Conservation (phyloP, 225 moss, liverwort and hornwort genomes). For the Sphagnum contortum region DNA sequence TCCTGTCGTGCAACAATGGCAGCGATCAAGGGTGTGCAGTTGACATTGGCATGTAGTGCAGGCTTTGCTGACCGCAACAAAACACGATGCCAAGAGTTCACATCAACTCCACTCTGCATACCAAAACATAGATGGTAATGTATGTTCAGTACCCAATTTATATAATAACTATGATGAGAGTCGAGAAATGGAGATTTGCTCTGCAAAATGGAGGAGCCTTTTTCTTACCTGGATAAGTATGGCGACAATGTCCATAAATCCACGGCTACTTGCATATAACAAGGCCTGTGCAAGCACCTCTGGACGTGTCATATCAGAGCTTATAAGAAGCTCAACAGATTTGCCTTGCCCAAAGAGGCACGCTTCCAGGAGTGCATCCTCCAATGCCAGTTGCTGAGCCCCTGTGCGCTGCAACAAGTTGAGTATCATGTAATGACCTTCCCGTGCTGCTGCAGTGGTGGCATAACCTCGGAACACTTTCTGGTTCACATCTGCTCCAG, state of each 20-base stretch:
- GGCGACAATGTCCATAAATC: slow-evolving; percentile 37
- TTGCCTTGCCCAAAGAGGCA: slow-evolving; percentile 38
- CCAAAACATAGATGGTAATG: too few species aligned
- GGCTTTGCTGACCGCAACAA: slow-evolving; percentile 43
- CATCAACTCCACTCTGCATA: slow-evolving; percentile 43
- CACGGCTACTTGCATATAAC: slow-evolving; percentile 41
- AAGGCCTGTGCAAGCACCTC: slow-evolving; percentile 45
- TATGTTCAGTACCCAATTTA: too few species aligned
- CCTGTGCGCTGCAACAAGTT: slow-evolving; percentile 38
- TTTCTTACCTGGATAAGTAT: slow-evolving; percentile 23
- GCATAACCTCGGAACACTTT: slow-evolving; percentile 40
- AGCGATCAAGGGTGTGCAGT: slow-evolving; percentile 45
- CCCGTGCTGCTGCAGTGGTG: slow-evolving; percentile 40
- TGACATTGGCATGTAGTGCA: slow-evolving; percentile 36
- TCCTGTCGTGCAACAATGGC: slow-evolving; percentile 45
- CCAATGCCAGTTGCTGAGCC: slow-evolving; percentile 42
- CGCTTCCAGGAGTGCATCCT: slow-evolving; percentile 46
- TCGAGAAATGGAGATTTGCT: too few species aligned
- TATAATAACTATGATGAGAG: too few species aligned
- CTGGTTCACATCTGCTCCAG: slow-evolving; percentile 39
- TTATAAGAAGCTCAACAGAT: slow-evolving; percentile 38
- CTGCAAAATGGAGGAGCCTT: too few species aligned
- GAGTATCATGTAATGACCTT: slow-evolving; percentile 27
- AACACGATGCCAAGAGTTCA: slow-evolving; percentile 38
- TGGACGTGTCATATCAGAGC: slow-evolving; percentile 38